Evolutionary conservation across 805 yeast genomes (phyloP).

Genomic region (Starmera dryadoides): DNA sequence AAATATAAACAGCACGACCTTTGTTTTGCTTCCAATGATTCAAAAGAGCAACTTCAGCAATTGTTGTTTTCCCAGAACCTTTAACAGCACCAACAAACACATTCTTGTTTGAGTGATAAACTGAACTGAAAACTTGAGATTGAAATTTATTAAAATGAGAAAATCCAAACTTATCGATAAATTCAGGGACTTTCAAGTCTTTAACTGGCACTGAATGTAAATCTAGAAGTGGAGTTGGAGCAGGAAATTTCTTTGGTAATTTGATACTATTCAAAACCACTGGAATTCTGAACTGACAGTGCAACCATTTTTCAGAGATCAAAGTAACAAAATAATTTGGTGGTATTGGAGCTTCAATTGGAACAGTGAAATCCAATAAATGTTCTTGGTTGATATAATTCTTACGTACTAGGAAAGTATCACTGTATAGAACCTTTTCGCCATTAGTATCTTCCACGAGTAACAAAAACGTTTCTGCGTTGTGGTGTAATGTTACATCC

Average conservation of each 20-base stretch:
- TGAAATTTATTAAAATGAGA: slow-evolving; percentile 63
- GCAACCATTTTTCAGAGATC: slow-evolving; percentile 81
- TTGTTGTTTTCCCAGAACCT: slow-evolving; percentile 66
- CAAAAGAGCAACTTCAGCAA: slow-evolving; percentile 69
- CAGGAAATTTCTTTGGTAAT: slow-evolving; percentile 58
- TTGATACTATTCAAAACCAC: slow-evolving; percentile 43
- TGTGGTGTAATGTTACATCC: slow-evolving; percentile 60
- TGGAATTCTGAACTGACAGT: slow-evolving; percentile 58
- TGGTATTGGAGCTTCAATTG: slow-evolving; percentile 44
- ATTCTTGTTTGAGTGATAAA: slow-evolving; percentile 52
- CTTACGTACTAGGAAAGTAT: slow-evolving; percentile 43
- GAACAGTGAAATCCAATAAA: slow-evolving; percentile 57
- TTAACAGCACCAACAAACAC: slow-evolving; percentile 65
- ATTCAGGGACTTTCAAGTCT: slow-evolving; percentile 42
- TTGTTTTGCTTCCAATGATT: slow-evolving; percentile 63
- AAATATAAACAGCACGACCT: slow-evolving; percentile 69
- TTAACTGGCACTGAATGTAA: slow-evolving; percentile 41
- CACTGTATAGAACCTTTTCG: slow-evolving; percentile 57
- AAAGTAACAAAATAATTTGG: slow-evolving; percentile 72
- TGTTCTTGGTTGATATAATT: slow-evolving; percentile 47
- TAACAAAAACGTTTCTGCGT: slow-evolving; percentile 57
- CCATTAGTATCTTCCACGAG: slow-evolving; percentile 83
- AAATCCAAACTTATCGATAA: slow-evolving; percentile 37
- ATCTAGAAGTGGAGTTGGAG: slow-evolving; percentile 52
- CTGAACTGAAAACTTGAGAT: slow-evolving; percentile 56